Base-by-base conservation (phyloP, 2,329 filamentous ascomycete species). In the Fusarium torreyae region DNA sequence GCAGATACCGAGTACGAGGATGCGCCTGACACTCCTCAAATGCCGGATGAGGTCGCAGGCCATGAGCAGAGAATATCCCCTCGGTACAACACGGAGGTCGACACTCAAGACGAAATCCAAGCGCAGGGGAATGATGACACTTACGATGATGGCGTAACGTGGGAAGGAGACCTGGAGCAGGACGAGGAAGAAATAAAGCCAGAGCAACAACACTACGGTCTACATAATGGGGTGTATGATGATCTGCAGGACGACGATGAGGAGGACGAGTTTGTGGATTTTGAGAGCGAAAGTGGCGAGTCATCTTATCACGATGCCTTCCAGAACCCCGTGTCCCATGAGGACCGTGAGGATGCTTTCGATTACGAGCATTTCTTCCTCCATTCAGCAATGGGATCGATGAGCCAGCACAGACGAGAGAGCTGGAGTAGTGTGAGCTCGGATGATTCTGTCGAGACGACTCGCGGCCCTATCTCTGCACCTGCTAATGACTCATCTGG, bases 321-420 rank as follows among this genome's bases (percentile, higher is more conserved):
- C 48, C 84, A 88, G 56, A 85, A 88, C 52, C 86, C 87, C 10
- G 81, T 92, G 7, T 93, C 94, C 1, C 95, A 98, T 75, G 95
- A 98, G 81, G 94, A 98, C 78, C 92, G 95, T 20, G 91, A 94
- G 70, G 95, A 98, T 78, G 94, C 94, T 2, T 98, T 98, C 75
- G 95, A 98, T 78, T 98, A 98, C 68, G 93, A 97, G 78, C 91
- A 97, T 77, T 98, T 98, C 81, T 97, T 97, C 78, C 85, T 98
- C 15, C 94, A 98, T 78, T 97, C 93, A 71, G 94, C 94, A 13
- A 91, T 98, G 87, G 94, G 94, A 7, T 94, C 87, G 4, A 90
- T 94, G 75, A 89, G 87, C 70, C 79, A 83, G 36, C 74, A 72
- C 64, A 69, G 75, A 39, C 68, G 73, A 57, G 68, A 78, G 7